Base-by-base conservation (phyloP, 306 rosid genomes). In the Macrotyloma uniflorum region DNA sequence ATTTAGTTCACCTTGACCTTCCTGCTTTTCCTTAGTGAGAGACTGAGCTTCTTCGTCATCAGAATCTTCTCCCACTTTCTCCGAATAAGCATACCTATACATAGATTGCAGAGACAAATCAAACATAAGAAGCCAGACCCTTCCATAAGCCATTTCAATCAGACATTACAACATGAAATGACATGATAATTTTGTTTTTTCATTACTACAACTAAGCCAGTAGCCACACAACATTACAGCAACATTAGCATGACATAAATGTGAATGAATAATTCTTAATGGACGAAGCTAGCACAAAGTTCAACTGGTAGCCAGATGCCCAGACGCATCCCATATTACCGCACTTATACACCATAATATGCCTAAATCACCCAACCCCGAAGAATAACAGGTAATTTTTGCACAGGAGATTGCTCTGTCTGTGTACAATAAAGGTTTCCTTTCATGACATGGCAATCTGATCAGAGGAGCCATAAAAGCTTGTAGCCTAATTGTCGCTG, bases 1-100 rank as follows among this genome's bases (percentile, higher is more conserved):
- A 78, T 86, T 79, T 50, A 92, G 36, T 76, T 94, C 97, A 46
- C 76, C 83, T 55, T 73, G 76, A 59, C 93, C 89, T 84, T 87
- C 96, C 9, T 82, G 87, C 81, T 89, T 90, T 38, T 85, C 86
- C 43, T 72, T 85, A 1, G 90, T 92, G 33, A 92, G 86, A 75
- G 95, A 86, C 24, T 70, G 89, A 67, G 90, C 86, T 86, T 92
- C 98, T 82, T 94, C 98, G 3, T 92, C 98, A 66, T 91, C 96
- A 26, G 90, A 89, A 3, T 88, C 96, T 57, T 87, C 97, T 62
- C 97, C 97, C 46, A 88, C 85, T 85, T 92, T 88, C 74, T 90
- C 98, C 0, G 98, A 95, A 86, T 95, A 92, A 8, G 98, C 97
- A 84, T 92, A 95, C 90, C 98, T 95, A 57, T 33, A 20, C 61